Evolutionary conservation across 148 eudicot species (phyloP).

Genomic region (Polygonum maritimum): DNA sequence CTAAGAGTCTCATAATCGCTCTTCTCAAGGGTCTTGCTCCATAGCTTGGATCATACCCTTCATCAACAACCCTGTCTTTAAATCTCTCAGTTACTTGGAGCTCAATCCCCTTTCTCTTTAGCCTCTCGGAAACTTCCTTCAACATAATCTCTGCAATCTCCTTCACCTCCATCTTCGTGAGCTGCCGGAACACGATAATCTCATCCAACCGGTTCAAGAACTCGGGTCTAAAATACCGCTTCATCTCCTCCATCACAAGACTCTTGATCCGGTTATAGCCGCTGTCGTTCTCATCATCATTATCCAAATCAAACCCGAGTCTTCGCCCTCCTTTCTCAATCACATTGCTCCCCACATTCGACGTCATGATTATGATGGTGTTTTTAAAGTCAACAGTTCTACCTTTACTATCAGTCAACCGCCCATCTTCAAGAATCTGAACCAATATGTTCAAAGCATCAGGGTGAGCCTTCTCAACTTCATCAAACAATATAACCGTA

Average conservation of each 20-base stretch:
- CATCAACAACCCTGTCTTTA: conserved; percentile 13
- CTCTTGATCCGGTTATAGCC: not conserved
- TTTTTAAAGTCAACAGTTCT: conserved; percentile 13
- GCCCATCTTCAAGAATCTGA: conserved; percentile 16
- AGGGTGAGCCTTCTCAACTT: conserved; percentile 14
- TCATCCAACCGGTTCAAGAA: conserved; percentile 35
- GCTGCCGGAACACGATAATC: conserved; percentile 22
- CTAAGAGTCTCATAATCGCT: conserved; percentile 24
- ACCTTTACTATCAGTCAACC: conserved; percentile 15
- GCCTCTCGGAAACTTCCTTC: conserved; percentile 19
- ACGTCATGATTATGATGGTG: conserved; percentile 14
- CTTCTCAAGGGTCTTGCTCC: conserved; percentile 38
- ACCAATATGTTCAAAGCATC: conserved; percentile 10
- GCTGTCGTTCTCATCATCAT: conserved; percentile 4
- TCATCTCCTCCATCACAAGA: conserved; percentile 15
- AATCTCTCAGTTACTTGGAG: conserved; percentile 16
- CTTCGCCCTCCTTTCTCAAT: conserved; percentile 7
- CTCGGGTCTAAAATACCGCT: conserved; percentile 26
- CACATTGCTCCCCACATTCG: conserved; percentile 15
- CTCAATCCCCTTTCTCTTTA: conserved; percentile 8
- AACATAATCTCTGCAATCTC: conserved; percentile 20
- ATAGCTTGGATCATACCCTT: conserved; percentile 20
- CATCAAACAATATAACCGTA: conserved; percentile 11
- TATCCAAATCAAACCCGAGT: conserved; percentile 3
- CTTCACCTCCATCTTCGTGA: conserved; percentile 16